Evolutionary conservation across 345 rosid species (phyloP), one percentile per base, ranked within the genome.

Genomic region (Cochlearia excelsa): DNA sequence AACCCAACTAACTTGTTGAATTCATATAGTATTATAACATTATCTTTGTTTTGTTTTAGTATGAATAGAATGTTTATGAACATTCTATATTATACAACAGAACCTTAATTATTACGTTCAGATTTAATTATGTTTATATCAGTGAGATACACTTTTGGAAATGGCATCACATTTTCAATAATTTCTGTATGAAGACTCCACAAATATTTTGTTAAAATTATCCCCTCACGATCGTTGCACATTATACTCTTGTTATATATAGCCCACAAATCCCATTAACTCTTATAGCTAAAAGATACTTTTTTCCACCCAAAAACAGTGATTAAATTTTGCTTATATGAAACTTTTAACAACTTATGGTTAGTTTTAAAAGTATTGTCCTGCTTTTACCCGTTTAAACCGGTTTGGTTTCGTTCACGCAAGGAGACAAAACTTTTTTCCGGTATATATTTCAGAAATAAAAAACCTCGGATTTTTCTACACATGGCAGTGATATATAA

Each of bases 1-100:
- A 9, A 76, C 46, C 63, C 62, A 59, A 59, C 66, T 10, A 67
- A 67, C 74, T 70, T 57, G 60, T 43, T 51, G 53, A 61, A 68
- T 26, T 54, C 45, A 23, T 61, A 57, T 63, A 50, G 2, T 57
- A 38, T 62, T 16, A 16, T 16, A 16, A 16, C 23, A 16, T 16
- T 16, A 62, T 30, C 27, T 52, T 49, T 70, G 41, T 59, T 37
- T 34, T 34, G 37, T 34, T 34, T 34, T 34, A 6, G 37, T 6
- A 16, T 16, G 23, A 16, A 37, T 37, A 37, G 40, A 37, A 37
- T 37, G 40, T 37, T 37, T 5, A 37, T 37, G 6, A 37, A 37
- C 26, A 46, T 46, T 39, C 40, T 39, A 42, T 34, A 16, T 16
- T 16, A 16, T 16, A 16, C 23, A 16, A 16, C 23, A 16, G 23